phyloP scores from a whole-genome alignment of 345 rosid species.

The Clarkia xantiana region DNA sequence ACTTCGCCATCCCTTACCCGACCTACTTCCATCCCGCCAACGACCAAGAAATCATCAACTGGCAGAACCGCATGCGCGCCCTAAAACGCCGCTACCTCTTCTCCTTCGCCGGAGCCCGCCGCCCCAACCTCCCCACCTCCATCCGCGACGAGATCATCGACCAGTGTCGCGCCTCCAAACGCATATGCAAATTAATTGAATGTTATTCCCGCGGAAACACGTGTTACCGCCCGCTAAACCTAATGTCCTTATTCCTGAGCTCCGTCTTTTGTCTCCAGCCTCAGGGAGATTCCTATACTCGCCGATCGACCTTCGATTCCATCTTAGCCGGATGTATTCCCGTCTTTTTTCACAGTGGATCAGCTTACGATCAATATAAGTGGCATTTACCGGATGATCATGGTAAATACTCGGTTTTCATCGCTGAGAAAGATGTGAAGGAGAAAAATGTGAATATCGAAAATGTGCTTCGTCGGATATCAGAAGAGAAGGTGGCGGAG shows the following conservation, averaged over 20 bases:
- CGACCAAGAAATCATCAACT: conserved; percentile 28
- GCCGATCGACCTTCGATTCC: conserved; percentile 70
- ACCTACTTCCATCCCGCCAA: conserved; percentile 66
- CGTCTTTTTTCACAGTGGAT: conserved; percentile 78
- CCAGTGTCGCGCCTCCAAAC: conserved; percentile 45
- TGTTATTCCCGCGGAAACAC: conserved; percentile 22
- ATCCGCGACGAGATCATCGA: conserved; percentile 45
- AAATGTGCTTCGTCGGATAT: conserved; percentile 26
- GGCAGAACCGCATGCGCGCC: conserved; percentile 52
- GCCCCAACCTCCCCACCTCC: conserved; percentile 35
- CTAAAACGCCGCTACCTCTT: conserved; percentile 33
- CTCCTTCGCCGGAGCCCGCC: conserved; percentile 50
- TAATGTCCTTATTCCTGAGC: conserved; percentile 43
- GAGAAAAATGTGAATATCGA: conserved; percentile 40
- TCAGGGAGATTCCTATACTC: conserved; percentile 65
- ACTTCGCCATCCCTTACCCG: conserved; percentile 70
- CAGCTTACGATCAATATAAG: conserved; percentile 62
- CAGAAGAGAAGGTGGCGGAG: conserved; percentile 15
- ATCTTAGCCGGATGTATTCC: conserved; percentile 79
- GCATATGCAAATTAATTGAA: conserved; percentile 42
- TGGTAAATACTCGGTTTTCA: conserved; percentile 42
- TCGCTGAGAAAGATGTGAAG: conserved; percentile 31
- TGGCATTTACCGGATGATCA: conserved; percentile 72
- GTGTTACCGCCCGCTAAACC: conserved; percentile 29
- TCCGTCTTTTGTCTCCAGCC: conserved; percentile 72